These are phyloP conservation scores for Cicer arietinum DNA, from an alignment of 306 rosid species.

Conservation along the genomic window DNA sequence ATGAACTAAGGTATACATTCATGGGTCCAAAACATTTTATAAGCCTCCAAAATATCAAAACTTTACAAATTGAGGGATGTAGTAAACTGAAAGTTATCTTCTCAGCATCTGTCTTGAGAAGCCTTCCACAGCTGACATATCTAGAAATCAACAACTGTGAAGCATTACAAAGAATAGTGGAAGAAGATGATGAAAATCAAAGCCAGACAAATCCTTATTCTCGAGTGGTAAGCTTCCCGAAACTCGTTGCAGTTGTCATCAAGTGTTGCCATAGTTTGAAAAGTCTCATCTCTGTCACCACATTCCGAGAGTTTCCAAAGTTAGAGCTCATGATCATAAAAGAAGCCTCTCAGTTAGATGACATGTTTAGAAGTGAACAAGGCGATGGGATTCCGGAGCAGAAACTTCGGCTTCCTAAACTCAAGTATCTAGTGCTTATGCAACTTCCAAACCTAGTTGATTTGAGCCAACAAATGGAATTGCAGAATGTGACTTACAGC, in stretches of 20 bases:
- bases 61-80: slow-evolving; percentile 13
- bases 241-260: slow-evolving; percentile 12
- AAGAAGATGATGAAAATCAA: neutral
- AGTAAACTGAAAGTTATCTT: neutral
- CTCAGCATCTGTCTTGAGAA: slow-evolving; percentile 11
- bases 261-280: slow-evolving; percentile 3
- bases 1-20: slow-evolving; percentile 11
- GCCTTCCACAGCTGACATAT: slow-evolving; percentile 10
- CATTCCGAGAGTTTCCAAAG: slow-evolving; percentile 13
- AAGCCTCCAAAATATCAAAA: slow-evolving; percentile 12
- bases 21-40: neutral
- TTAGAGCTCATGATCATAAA: slow-evolving; percentile 15
- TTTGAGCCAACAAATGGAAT: slow-evolving; percentile 9
- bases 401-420: slow-evolving; percentile 14
- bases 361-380: neutral
- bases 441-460: slow-evolving; percentile 1
- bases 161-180: slow-evolving; percentile 7
- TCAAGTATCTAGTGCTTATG: slow-evolving; percentile 14
- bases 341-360: slow-evolving; percentile 9
- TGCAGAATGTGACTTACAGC: slow-evolving; percentile 1
- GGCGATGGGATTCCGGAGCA: neutral
- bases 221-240: slow-evolving; percentile 11
- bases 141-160: slow-evolving; percentile 16
- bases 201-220: neutral
- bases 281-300: slow-evolving; percentile 2